Base-by-base conservation (phyloP, 1,284 basidiomycete genomes). In the Papiliotrema terrestris region DNA sequence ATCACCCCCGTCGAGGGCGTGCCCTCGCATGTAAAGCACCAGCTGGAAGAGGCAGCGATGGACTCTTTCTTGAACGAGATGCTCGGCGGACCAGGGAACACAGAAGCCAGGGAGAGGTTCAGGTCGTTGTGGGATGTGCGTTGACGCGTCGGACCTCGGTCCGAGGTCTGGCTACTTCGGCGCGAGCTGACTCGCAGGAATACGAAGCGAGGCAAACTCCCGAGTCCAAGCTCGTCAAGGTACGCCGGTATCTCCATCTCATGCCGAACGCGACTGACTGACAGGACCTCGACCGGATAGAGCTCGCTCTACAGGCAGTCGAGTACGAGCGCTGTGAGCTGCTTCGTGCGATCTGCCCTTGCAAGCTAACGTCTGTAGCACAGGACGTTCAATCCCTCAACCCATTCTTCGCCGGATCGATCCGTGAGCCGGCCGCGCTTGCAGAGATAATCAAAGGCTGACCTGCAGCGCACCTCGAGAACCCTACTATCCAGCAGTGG, bases 171-270 rank as follows among this genome's bases (percentile, higher is more conserved):
- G 23, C 20, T 45, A 6, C n/a, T 36, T 15, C 11, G 19, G n/a
- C 17, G 8, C 19, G 11, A n/a, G 39, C 49, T 49, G 52, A 54
- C 25, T 23, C 22, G 19, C 63, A 93, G 84, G 95, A 98, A 78
- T 98, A 98, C 69, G 95, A 98, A 78, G 85, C 84, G 42, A 83
- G 89, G 3, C 68, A 83, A 66, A 89, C 88, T 0, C 78, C 84
- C 11, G 95, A 98, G 76, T 88, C 92, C 0, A 85, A 82, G 61
- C 89, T 97, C 63, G 94, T 98, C 56, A 98, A 98, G 82, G 93
- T 91, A 82, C 63, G 59, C 72, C 59, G 51, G 6, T 2, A 45
- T 17, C 51, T 25, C 29, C 26, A 20, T 26, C 37, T 49, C 35
- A 55, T 4, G 15, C 19, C 25, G 15, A 17, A 23, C 19, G 6